Conservation (phyloP, 495 filamentous ascomycete species). For the Penicillium antarcticum region DNA sequence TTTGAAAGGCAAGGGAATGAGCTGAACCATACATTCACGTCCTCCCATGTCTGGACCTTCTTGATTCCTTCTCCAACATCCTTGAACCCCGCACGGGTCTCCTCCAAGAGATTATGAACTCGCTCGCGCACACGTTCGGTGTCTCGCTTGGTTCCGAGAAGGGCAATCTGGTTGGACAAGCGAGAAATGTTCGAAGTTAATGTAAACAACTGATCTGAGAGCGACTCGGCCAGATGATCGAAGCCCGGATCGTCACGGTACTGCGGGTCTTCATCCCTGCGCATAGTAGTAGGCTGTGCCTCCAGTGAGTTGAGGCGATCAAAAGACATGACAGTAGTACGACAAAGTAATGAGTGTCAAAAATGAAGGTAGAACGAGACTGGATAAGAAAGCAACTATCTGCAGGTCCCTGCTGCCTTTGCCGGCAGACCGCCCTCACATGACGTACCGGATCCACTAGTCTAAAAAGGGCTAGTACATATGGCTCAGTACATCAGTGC, state of each 20-base stretch:
- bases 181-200: constrained; percentile 83
- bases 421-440: constrained; percentile 34
- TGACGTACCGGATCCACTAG: constrained; percentile 29
- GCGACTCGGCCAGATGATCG: constrained; percentile 69
- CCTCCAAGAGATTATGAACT: constrained; percentile 79
- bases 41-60: constrained; percentile 86
- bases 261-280: constrained; percentile 66
- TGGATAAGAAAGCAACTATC: constrained; percentile 5
- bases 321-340: constrained; percentile 69
- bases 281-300: constrained; percentile 68
- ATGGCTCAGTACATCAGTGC: constrained; percentile 5
- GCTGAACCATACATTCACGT: constrained; percentile 70
- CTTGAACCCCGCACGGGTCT: constrained; percentile 84
- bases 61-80: constrained; percentile 90
- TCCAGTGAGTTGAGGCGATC: constrained; percentile 81
- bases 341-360: constrained; percentile 1
- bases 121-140: constrained; percentile 87
- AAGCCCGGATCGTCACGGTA: constrained; percentile 92
- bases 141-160: constrained; percentile 86
- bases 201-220: constrained; percentile 81
- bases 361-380: constrained; percentile 4
- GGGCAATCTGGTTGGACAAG: constrained; percentile 72
- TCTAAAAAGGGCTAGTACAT: constrained; percentile 11
- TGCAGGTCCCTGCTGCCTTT: constrained; percentile 21
- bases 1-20: neutral